These are phyloP conservation scores for Colletotrichum sp. DNA, from an alignment of 2,329 filamentous ascomycete species.

Conservation along the genomic window DNA sequence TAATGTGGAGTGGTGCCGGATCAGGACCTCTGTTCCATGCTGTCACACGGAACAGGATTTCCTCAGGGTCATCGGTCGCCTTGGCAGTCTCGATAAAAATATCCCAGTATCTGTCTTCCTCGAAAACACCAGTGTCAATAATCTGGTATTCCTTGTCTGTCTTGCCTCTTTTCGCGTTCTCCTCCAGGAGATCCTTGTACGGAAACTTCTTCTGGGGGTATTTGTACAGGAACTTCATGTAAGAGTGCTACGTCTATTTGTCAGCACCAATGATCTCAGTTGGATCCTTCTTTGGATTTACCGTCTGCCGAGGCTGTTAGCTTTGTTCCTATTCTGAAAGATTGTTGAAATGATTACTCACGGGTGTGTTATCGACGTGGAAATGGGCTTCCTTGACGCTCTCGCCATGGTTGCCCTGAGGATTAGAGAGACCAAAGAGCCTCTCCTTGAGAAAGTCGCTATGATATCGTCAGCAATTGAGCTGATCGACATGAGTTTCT, in stretches of 20 bases:
- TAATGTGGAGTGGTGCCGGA: conserved; percentile 87
- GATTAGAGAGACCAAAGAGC: conserved; percentile 92
- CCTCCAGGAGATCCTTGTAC: conserved; percentile 84
- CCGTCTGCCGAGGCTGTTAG: conserved; percentile 16
- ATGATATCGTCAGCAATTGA: conserved; percentile 39
- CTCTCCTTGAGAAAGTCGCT: conserved; percentile 95
- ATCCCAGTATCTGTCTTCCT: conserved; percentile 93
- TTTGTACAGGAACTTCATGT: conserved; percentile 99
- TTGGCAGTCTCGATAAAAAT: conserved; percentile 97
- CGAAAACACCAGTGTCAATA: conserved; percentile 85
- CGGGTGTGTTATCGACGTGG: conserved; percentile 91
- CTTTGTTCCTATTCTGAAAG: background rate
- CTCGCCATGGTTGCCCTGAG: conserved; percentile 96
- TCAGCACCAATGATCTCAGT: conserved; percentile 14
- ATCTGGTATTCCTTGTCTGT: conserved; percentile 90
- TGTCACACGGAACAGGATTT: conserved; percentile 91
- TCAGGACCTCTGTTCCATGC: conserved; percentile 96
- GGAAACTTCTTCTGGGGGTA: conserved; percentile 92
- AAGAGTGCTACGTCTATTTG: conserved; percentile 73
- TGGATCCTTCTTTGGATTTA: background rate
- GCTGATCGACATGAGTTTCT: conserved; percentile 19
- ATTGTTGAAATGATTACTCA: conserved; percentile 33
- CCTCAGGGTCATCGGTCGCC: conserved; percentile 88
- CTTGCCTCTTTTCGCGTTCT: conserved; percentile 79
- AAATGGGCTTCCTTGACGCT: conserved; percentile 97